Conservation (phyloP, 2,329 filamentous ascomycete genomes). For the Helotiales sp. region DNA sequence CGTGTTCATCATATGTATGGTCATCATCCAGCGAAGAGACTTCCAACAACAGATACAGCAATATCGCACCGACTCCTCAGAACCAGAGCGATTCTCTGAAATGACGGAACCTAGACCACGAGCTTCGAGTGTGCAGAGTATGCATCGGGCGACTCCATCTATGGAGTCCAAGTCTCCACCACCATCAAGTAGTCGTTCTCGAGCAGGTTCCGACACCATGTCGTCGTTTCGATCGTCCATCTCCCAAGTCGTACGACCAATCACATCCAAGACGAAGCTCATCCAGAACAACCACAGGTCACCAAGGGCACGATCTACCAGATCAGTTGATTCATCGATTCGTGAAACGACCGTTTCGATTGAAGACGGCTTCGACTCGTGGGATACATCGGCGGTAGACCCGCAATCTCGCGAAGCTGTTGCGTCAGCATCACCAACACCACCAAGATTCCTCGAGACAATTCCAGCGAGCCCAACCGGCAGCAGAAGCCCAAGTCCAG, state of each 20-base stretch:
- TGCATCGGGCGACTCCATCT: conserved; percentile 18
- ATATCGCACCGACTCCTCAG: conserved; percentile 24
- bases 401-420: conserved; percentile 60
- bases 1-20: conserved; percentile 31
- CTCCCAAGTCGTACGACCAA: conserved; percentile 51
- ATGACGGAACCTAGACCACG: conserved; percentile 23
- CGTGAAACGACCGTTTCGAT: conserved; percentile 23
- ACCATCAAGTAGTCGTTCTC: conserved; percentile 45
- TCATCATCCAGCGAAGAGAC: conserved; percentile 29
- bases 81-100: conserved; percentile 21
- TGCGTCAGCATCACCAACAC: conserved; percentile 39
- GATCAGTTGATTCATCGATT: conserved; percentile 38
- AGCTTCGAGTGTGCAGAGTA: conserved; percentile 15
- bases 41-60: conserved; percentile 30
- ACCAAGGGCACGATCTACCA: conserved; percentile 46
- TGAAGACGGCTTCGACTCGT: conserved; percentile 71
- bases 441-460: conserved; percentile 60
- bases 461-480: conserved; percentile 67
- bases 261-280: conserved; percentile 56
- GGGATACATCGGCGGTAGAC: conserved; percentile 72
- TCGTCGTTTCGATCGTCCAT: conserved; percentile 50
- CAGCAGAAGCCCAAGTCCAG: conserved; percentile 66
- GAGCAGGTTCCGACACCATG: conserved; percentile 47
- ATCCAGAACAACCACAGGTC: conserved; percentile 44
- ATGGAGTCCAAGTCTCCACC: conserved; percentile 30